A percentile compares a stretch with the other conserved stretches of the same genome.
phyloP scores from a whole-genome alignment of 192 early-diverging fungal species.

The Endogone sp. region DNA sequence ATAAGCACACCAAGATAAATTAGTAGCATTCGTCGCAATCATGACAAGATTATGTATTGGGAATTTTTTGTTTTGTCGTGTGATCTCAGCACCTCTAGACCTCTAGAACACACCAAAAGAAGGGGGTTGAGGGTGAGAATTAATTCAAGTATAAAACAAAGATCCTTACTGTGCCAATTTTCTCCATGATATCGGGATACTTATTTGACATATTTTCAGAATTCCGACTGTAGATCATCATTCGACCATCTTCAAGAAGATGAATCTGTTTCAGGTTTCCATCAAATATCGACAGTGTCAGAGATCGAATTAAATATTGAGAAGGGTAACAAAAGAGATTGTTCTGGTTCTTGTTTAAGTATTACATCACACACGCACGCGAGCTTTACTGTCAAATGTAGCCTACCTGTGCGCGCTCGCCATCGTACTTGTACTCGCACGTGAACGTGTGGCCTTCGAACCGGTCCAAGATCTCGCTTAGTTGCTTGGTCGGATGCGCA shows the following conservation, averaged over 20 bases:
- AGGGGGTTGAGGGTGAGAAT: too few species aligned
- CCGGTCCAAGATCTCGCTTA: slow-evolving; percentile 89
- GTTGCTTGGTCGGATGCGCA: slow-evolving; percentile 94
- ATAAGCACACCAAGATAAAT: neutral
- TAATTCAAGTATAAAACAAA: slow-evolving; percentile 1
- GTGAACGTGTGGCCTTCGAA: slow-evolving; percentile 92
- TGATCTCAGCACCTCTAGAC: too few species aligned
- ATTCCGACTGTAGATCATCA: slow-evolving; percentile 90
- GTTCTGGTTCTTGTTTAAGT: too few species aligned
- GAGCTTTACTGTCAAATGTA: too few species aligned
- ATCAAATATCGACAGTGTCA: neutral
- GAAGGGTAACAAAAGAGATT: too few species aligned
- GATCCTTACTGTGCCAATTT: slow-evolving; percentile 58
- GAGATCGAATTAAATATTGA: too few species aligned
- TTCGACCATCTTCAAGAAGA: slow-evolving; percentile 65
- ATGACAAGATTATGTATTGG: neutral
- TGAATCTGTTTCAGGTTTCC: too few species aligned
- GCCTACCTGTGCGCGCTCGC: slow-evolving; percentile 83
- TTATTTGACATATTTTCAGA: slow-evolving; percentile 90
- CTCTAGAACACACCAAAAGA: too few species aligned
- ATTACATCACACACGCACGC: too few species aligned
- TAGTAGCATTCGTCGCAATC: neutral
- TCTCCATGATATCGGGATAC: slow-evolving; percentile 90
- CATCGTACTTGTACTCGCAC: slow-evolving; percentile 99
- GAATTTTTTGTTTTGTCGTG: too few species aligned